A percentile compares a stretch with the other conserved stretches of the same genome.
Evolutionary conservation across 2,329 filamentous ascomycete species (phyloP).

Genomic region (Endoconidiophora polonica): DNA sequence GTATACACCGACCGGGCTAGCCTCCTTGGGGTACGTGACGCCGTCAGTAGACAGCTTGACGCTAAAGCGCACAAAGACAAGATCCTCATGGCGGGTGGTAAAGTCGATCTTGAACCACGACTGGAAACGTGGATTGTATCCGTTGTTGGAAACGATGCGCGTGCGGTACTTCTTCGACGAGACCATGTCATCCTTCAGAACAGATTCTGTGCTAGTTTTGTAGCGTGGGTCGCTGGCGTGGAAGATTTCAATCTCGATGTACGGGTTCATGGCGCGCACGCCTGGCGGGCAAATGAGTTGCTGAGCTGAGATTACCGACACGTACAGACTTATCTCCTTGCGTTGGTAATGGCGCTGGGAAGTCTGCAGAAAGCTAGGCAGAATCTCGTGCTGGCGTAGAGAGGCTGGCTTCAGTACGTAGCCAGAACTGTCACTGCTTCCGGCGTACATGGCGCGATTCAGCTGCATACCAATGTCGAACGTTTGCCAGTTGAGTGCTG

Average conservation of each 20-base stretch:
- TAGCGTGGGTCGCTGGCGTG: slow-evolving; percentile 87
- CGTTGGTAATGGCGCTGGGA: slow-evolving; percentile 45
- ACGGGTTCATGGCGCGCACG: slow-evolving; percentile 69
- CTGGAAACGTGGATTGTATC: slow-evolving; percentile 82
- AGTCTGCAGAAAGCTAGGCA: slow-evolving; percentile 33
- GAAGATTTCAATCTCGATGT: slow-evolving; percentile 88
- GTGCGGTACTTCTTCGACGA: slow-evolving; percentile 65
- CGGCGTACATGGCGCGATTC: slow-evolving; percentile 95
- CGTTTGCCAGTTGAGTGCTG: slow-evolving; percentile 94
- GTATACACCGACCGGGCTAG: slow-evolving; percentile 62
- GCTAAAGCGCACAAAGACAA: slow-evolving; percentile 86
- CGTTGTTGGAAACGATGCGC: slow-evolving; percentile 67
- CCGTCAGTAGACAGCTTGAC: slow-evolving; percentile 77
- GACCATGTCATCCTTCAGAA: slow-evolving; percentile 26
- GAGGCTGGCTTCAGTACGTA: slow-evolving; percentile 89
- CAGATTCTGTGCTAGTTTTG: slow-evolving; percentile 58
- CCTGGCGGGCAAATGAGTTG: slow-evolving; percentile 71
- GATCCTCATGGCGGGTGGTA: slow-evolving; percentile 83
- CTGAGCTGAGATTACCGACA: slow-evolving; percentile 85
- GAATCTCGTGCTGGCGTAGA: slow-evolving; percentile 53
- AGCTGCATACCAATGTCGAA: slow-evolving; percentile 92
- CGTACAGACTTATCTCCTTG: slow-evolving; percentile 67
- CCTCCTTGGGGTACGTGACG: slow-evolving; percentile 43
- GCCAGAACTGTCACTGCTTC: slow-evolving; percentile 68
- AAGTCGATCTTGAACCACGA: slow-evolving; percentile 64